A percentile compares a stretch with the other conserved stretches of the same genome.
Conservation (phyloP, 768 basidiomycete genomes). For the Leccinum subgranulosum region DNA sequence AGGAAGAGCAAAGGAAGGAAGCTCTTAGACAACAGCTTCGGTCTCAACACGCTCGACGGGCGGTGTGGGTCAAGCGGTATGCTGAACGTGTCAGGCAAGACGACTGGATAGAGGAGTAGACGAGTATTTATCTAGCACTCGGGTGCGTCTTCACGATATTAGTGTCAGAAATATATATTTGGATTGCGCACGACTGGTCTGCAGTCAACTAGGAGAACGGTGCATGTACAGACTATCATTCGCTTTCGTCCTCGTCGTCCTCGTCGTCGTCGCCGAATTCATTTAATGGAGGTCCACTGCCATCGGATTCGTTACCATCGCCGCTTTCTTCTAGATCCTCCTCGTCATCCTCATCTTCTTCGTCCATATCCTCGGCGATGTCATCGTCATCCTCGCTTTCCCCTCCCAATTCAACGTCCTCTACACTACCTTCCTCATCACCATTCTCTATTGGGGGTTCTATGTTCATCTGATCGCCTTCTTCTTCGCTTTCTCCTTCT, state of each 20-base stretch:
- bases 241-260: slow-evolving; percentile 51
- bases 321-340: slow-evolving; percentile 41
- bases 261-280: slow-evolving; percentile 64
- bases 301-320: slow-evolving; percentile 40
- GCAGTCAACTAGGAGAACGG: background rate
- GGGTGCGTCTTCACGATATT: background rate
- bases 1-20: slow-evolving; percentile 28
- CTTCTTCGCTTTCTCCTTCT: slow-evolving; percentile 78
- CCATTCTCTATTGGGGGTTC: slow-evolving; percentile 61
- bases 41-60: slow-evolving; percentile 48
- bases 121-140: slow-evolving; percentile 8
- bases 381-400: slow-evolving; percentile 54
- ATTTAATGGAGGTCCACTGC: slow-evolving; percentile 39
- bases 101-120: slow-evolving; percentile 67
- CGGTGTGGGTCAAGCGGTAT: slow-evolving; percentile 62
- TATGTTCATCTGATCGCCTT: slow-evolving; percentile 55
- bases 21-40: slow-evolving; percentile 41
- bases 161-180: background rate
- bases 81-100: slow-evolving; percentile 59
- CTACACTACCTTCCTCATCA: slow-evolving; percentile 72
- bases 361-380: background rate
- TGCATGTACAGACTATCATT: slow-evolving; percentile 22
- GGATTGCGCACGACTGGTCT: background rate
- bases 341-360: slow-evolving; percentile 45
- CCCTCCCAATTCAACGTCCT: slow-evolving; percentile 73